Base-by-base conservation (phyloP, 257 asterid species). In the Asclepias syriaca region DNA sequence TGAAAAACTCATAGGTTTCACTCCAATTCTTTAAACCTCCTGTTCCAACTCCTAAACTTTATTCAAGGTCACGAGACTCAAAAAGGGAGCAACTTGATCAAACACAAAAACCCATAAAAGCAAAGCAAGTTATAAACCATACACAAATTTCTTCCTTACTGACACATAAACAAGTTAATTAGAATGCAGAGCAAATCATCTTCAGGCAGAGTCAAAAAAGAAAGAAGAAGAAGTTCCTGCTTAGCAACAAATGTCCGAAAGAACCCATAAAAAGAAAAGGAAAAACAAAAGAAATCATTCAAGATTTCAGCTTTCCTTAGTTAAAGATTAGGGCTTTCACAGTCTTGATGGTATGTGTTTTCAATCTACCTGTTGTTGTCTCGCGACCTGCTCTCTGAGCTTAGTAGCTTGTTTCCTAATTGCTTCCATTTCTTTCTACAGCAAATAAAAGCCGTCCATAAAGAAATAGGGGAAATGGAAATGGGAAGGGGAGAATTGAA, bases 321-420 rank as follows among this genome's bases (percentile, higher is more conserved):
- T 29, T 51, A 10, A 69, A 49, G 59, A 32, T 53, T 70, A 70
- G 53, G 66, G 66, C 22, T 37, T 53, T n/a, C 48, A 19, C 4
- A 40, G 18, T n/a, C 5, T 51, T 9, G 32, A 6, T 7, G 12
- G 40, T 15, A 49, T 18, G 50, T 8, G 69, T 29, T 4, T 24
- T 65, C 10, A 15, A 46, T 39, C 29, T 70, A 87, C 96, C 76
- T 89, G 93, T 40, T 89, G 96, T 68, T 87, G 96, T 74, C 77
- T 84, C 72, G 93, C 93, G 45, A 89, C 96, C 78, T 89, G 93
- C 72, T 87, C 93, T 76, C 93, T 85, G 83, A 89, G 93, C 88
- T 79, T 85, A 32, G 89, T 77, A 14, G 96, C 96, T 80, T 89
- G 96, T 69, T 87, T 89, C 79, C 88, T 84, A 60, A 89, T 84